These are phyloP conservation scores for Chloropicon primus DNA, from an alignment of 139 green algal genomes.

Conservation along the genomic window DNA sequence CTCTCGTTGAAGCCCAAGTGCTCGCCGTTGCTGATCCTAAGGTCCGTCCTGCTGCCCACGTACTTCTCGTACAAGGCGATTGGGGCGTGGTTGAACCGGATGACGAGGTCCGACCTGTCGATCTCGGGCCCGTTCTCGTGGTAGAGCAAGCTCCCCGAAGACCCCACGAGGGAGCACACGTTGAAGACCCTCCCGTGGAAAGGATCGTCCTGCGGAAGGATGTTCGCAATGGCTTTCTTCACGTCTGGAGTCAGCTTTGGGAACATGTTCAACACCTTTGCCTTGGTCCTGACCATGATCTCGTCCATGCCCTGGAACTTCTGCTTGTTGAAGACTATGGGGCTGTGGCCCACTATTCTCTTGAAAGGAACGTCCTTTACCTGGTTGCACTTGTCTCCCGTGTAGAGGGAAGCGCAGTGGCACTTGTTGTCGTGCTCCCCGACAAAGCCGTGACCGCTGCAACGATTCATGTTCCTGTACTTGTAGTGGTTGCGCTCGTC, in stretches of 20 bases:
- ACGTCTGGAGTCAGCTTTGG: neutral
- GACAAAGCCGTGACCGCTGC: neutral
- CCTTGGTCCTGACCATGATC: neutral
- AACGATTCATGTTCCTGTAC: neutral
- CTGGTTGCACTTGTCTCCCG: neutral
- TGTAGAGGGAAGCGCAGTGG: neutral
- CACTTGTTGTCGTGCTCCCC: neutral
- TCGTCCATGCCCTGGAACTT: neutral
- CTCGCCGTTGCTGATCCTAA: constrained; percentile 9
- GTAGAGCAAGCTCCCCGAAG: neutral
- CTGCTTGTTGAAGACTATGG: neutral
- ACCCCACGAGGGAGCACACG: constrained; percentile 6
- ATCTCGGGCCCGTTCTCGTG: constrained; percentile 2
- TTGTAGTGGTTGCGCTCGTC: neutral
- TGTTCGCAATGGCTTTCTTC: neutral
- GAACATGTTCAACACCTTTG: neutral
- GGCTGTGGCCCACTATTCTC: neutral
- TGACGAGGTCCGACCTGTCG: neutral
- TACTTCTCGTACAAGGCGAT: neutral
- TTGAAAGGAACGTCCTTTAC: neutral
- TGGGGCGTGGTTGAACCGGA: constrained; percentile 7
- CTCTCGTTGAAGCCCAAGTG: constrained; percentile 3
- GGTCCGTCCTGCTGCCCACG: neutral
- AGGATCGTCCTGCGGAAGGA: neutral
- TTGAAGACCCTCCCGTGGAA: neutral